Base-by-base conservation (phyloP, 2,329 filamentous ascomycete genomes). In the Zymoseptoria ardabiliae region DNA sequence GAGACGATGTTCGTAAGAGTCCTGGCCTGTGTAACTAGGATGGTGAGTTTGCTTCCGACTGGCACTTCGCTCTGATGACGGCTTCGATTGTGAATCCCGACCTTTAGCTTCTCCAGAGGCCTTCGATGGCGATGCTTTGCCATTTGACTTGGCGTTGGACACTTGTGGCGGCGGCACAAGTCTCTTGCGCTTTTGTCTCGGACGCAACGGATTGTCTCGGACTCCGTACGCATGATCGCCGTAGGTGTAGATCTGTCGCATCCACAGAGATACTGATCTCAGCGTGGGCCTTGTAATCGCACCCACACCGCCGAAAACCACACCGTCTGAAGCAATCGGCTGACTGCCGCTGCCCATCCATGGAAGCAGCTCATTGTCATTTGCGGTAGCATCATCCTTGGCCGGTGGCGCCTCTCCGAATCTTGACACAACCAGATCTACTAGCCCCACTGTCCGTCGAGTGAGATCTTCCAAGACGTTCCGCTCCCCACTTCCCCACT, bases 391-490 rank as follows among this genome's bases (percentile, higher is more conserved):
- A 60, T 72, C 59, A 21, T 71, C 62, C 69, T 73, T 59, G 21
- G 66, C 22, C 8, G 70, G 60, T 7, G 77, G 72, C 5, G 78
- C 71, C 61, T 87, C 82, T 11, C 91, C 93, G 72, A 95, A 97
- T 66, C 89, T 87, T 50, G 90, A 91, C 2, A 97, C 91, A 50
- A 97, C 79, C 54, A 97, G 74, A 74, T 99, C 94, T 5, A 96
- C 83, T 48, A 99, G 79, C 0, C 94, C 94, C 55, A 94, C 87
- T 22, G 90, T 89, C 58, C 89, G 81, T 9, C 81, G 82, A 1
- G 91, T 85, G 62, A 96, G 85, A n/a, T 91, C 91, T 73, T 97
- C 93, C 1, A 99, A 78, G 0, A 97, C 93, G 68, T 95, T 93
- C 68, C 93, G 82, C 76, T 97, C 93, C 30, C 91, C 91, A 71